Evolutionary conservation across 768 basidiomycete species (phyloP).

Genomic region (Amanita exitialis): DNA sequence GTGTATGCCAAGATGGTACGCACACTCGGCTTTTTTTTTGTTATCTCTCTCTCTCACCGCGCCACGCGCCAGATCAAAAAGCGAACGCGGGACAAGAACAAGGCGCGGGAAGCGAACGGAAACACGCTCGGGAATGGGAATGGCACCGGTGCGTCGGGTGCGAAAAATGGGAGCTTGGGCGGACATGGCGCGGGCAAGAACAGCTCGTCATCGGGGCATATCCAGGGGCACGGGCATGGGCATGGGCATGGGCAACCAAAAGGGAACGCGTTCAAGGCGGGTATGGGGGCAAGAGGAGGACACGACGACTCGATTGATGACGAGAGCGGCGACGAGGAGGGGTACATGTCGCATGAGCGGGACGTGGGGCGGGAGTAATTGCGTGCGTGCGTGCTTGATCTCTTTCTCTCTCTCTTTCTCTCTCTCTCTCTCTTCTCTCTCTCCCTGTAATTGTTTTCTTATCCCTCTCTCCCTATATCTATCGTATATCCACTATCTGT

Average conservation of each 20-base stretch:
- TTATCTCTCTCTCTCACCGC: not conserved
- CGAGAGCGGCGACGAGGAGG: slow-evolving; percentile 18
- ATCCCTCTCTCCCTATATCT: not conserved
- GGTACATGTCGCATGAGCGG: slow-evolving; percentile 18
- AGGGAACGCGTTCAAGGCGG: no score
- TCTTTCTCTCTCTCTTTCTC: not conserved
- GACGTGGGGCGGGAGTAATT: slow-evolving; percentile 6
- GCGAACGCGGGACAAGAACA: slow-evolving; percentile 19
- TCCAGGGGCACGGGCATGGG: not conserved
- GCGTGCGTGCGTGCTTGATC: not conserved
- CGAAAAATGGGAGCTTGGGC: not conserved
- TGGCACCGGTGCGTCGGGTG: not conserved
- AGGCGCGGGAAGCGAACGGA: slow-evolving; percentile 7
- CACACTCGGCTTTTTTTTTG: not conserved
- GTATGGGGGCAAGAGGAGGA: not conserved
- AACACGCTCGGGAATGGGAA: slow-evolving; percentile 3
- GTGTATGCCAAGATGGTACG: slow-evolving; percentile 81
- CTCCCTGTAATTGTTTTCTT: not conserved
- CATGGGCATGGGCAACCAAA: no score
- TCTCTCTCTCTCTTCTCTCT: not conserved
- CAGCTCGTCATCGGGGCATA: not conserved
- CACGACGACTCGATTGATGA: slow-evolving; percentile 15
- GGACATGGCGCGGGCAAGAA: not conserved
- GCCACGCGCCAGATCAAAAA: slow-evolving; percentile 22
- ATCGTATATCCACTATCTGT: not conserved